phyloP scores from a whole-genome alignment of 2,329 filamentous ascomycete genomes.

The Fusarium sp. region DNA sequence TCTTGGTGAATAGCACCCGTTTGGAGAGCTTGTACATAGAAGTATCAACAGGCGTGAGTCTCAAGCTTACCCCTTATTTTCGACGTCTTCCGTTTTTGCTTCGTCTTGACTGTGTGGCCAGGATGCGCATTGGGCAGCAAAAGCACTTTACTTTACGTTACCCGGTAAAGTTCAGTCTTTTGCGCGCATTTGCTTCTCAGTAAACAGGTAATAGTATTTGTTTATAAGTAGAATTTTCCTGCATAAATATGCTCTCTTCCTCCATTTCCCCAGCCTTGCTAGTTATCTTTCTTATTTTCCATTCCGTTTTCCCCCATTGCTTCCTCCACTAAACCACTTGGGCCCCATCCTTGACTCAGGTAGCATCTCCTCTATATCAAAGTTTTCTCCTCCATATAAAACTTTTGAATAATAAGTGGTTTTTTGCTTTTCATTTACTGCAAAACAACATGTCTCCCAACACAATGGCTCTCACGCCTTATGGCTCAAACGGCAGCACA shows the following conservation, averaged over 20 bases:
- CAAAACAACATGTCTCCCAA: constrained; percentile 40
- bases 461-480: constrained; percentile 46
- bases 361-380: constrained; percentile 5
- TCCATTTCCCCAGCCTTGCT: constrained; percentile 27
- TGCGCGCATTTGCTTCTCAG: neutral
- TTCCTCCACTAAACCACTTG: constrained; percentile 7
- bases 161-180: constrained; percentile 29
- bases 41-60: neutral
- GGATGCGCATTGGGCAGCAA: constrained; percentile 43
- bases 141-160: constrained; percentile 37
- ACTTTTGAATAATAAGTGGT: neutral
- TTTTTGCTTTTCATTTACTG: constrained; percentile 19
- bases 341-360: neutral
- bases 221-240: constrained; percentile 19
- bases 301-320: constrained; percentile 7
- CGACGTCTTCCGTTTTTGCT: constrained; percentile 13
- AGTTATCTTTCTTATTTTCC: neutral
- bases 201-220: constrained; percentile 29
- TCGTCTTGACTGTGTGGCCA: constrained; percentile 25
- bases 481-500: constrained; percentile 47
- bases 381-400: neutral
- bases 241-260: constrained; percentile 20
- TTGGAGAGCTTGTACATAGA: neutral
- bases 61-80: constrained; percentile 27
- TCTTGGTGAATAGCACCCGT: constrained; percentile 27